Base-by-base conservation (phyloP, 768 basidiomycete genomes). In the Boletus rex-veris region DNA sequence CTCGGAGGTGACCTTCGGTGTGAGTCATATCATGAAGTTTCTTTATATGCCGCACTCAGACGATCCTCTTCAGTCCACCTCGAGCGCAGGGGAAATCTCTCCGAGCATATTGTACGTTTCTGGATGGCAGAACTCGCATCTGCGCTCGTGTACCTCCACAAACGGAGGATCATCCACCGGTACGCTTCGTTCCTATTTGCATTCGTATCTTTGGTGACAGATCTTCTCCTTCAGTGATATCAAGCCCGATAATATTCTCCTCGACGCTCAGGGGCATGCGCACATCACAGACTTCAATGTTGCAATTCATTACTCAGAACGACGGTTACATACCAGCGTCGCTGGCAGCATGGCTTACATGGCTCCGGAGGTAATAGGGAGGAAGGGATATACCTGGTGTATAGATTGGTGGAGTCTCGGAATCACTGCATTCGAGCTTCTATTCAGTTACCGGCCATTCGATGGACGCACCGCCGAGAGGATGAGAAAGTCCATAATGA, bases 281-380 rank as follows among this genome's bases (percentile, higher is more conserved):
- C 96, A 98, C 67, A 77, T 99, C 63, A 98, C 97, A 9, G 97
- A 99, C 74, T 97, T 99, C 76, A 99, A 99, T 65, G 94, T 99
- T 60, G 97, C 96, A 21, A 96, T 98, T 8, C 96, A 98, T 70
- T 98, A 93, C 69, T 96, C 95, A 11, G 90, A 92, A 55, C 80
- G 87, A 48, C 82, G 95, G 35, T 65, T 89, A 56, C 87, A 98
- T 71, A 93, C 91, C 0, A 92, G 91, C 55, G 90, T 99, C 15
- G 96, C 97, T 7, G 97, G 97, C 4, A 94, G 91, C 65, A 95
- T 99, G 92, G 96, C 97, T 0, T 99, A 99, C 74, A 99, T 99
- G 97, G 95, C 95, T 10, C 95, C 96, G 0, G 93, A 99, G 70
- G 88, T 99, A n/a, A 79, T 98, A 41, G 83, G 82, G 48, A 86